These are phyloP conservation scores for Aspergillus heteromorphus DNA, from an alignment of 495 filamentous ascomycete species.

Conservation along the genomic window DNA sequence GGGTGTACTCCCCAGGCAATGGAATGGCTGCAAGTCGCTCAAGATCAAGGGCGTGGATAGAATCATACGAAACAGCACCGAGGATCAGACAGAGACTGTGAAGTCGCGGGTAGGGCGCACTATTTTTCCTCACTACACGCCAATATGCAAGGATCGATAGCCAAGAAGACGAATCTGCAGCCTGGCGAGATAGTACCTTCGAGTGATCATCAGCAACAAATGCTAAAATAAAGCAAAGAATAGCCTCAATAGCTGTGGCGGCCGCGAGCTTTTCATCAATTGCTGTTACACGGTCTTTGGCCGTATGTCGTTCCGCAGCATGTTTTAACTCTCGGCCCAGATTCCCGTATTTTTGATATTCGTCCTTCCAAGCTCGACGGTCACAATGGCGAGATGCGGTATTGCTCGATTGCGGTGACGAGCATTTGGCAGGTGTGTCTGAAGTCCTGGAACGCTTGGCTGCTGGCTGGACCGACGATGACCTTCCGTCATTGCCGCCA, in stretches of 20 bases:
- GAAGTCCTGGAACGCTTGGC: slow-evolving; percentile 25
- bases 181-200: slow-evolving; percentile 27
- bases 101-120: slow-evolving; percentile 32
- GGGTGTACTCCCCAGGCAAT: slow-evolving; percentile 35
- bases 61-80: slow-evolving; percentile 43
- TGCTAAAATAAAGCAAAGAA: slow-evolving; percentile 45
- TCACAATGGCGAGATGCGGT: slow-evolving; percentile 29
- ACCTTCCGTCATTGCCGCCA: slow-evolving; percentile 28
- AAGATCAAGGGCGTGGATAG: slow-evolving; percentile 40
- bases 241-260: slow-evolving; percentile 42
- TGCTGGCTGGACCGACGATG: slow-evolving; percentile 20
- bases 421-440: slow-evolving; percentile 20
- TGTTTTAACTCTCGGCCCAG: slow-evolving; percentile 47
- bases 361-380: slow-evolving; percentile 39
- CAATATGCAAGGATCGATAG: slow-evolving; percentile 46
- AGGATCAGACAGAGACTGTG: slow-evolving; percentile 40
- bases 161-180: slow-evolving; percentile 42
- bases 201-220: slow-evolving; percentile 44
- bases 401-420: slow-evolving; percentile 24
- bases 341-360: slow-evolving; percentile 36
- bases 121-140: slow-evolving; percentile 37
- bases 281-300: slow-evolving; percentile 23
- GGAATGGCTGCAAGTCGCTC: slow-evolving; percentile 39
- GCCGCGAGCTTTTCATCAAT: slow-evolving; percentile 38
- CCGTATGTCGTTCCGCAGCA: slow-evolving; percentile 36